Conservation (phyloP, 768 basidiomycete species). For the Boletus rufocinnamomeus region DNA sequence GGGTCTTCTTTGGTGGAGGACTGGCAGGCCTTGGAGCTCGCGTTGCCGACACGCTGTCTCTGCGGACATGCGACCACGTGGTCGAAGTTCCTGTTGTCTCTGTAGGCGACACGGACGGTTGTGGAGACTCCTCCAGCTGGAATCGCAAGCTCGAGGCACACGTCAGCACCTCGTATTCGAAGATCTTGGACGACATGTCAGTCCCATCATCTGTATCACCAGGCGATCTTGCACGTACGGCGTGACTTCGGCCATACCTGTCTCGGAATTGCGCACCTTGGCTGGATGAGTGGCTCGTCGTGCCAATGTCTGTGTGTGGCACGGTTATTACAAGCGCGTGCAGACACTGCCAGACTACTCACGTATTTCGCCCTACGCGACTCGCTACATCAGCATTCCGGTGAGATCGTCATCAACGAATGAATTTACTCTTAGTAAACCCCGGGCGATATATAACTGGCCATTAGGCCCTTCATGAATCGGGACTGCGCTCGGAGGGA, state of each 20-base stretch:
- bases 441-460: conserved; percentile 24
- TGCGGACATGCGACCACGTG: background rate
- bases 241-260: conserved; percentile 6
- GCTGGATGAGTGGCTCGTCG: conserved; percentile 9
- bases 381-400: conserved; percentile 4
- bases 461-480: conserved; percentile 3
- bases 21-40: background rate
- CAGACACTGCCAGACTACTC: background rate
- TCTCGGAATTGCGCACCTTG: conserved; percentile 21
- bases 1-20: background rate
- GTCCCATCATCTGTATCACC: background rate
- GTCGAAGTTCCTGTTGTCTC: background rate
- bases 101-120: background rate
- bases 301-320: conserved; percentile 17
- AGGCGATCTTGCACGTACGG: conserved; percentile 10
- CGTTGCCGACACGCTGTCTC: background rate
- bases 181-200: conserved; percentile 10
- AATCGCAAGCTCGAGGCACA: conserved; percentile 24
- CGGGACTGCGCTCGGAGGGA: conserved; percentile 25
- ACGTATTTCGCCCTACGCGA: conserved; percentile 24
- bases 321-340: background rate
- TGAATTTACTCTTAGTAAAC: conserved; percentile 14
- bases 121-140: conserved; percentile 1
- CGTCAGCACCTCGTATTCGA: conserved; percentile 27
- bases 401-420: background rate